phyloP scores from a whole-genome alignment of 1,284 basidiomycete species.

The Cystobasidium pallidum region DNA sequence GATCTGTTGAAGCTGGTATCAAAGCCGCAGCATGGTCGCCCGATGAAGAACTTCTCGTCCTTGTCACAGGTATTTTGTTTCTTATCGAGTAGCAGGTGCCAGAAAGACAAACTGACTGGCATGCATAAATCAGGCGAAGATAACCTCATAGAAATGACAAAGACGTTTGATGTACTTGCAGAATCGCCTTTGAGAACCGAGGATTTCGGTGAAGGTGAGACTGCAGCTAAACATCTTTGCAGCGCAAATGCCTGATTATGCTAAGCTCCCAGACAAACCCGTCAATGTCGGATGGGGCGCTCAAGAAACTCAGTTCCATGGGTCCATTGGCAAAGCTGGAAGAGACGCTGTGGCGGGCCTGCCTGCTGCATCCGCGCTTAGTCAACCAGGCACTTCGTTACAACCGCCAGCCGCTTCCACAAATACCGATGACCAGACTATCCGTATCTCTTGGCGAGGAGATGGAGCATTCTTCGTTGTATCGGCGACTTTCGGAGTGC shows the following conservation, averaged over 20 bases:
- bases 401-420: conserved; percentile 46
- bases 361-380: conserved; percentile 57
- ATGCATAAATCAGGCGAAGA: conserved; percentile 65
- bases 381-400: conserved; percentile 47
- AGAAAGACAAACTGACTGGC: not conserved
- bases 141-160: conserved; percentile 85
- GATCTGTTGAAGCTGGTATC: conserved; percentile 83
- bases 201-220: conserved; percentile 81
- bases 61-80: conserved; percentile 70
- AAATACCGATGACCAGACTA: conserved; percentile 68
- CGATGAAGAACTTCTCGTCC: conserved; percentile 79
- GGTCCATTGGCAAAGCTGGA: conserved; percentile 86
- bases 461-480: conserved; percentile 88
- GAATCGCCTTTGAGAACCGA: conserved; percentile 72
- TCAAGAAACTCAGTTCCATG: conserved; percentile 96
- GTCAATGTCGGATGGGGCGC: conserved; percentile 98
- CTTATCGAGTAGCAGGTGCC: not conserved
- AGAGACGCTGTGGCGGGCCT: conserved; percentile 63
- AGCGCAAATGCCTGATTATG: too few species aligned
- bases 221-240: not conserved
- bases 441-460: conserved; percentile 87
- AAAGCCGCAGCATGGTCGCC: conserved; percentile 84
- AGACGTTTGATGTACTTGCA: conserved; percentile 82
- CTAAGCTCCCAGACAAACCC: conserved; percentile 74
- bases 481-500: conserved; percentile 58